Conservation (phyloP, 768 basidiomycete species). For the Lactarius sanguifluus region DNA sequence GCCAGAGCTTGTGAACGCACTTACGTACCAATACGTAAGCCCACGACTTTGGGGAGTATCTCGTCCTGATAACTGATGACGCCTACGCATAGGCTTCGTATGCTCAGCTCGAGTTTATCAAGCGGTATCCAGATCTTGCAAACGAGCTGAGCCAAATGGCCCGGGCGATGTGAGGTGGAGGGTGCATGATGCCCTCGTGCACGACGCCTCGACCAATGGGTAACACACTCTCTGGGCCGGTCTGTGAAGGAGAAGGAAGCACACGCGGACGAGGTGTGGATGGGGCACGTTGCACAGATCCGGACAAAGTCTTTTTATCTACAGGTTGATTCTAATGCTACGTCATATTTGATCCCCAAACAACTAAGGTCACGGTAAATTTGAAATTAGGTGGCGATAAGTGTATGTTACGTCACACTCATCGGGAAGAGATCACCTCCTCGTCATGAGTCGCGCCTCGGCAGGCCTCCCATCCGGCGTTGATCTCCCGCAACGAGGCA, state of each 20-base stretch:
- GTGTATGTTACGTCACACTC: conserved; percentile 11
- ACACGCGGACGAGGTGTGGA: conserved; percentile 2
- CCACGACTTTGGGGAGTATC: background rate
- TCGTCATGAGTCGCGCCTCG: background rate
- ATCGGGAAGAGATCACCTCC: background rate
- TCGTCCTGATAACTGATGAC: conserved; percentile 4
- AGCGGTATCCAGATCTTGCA: conserved; percentile 84
- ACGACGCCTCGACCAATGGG: background rate
- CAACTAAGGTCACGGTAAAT: conserved; percentile 8
- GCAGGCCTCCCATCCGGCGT: background rate
- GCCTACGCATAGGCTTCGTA: conserved; percentile 61
- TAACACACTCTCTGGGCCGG: conserved; percentile 6
- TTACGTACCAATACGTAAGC: conserved; percentile 78
- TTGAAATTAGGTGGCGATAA: conserved; percentile 19
- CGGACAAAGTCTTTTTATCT: conserved; percentile 12
- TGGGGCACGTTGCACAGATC: conserved; percentile 2
- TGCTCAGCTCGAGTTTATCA: conserved; percentile 80
- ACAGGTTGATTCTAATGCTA: conserved; percentile 10
- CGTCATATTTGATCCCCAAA: conserved; percentile 10
- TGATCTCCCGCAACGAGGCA: conserved; percentile 8
- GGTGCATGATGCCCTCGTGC: conserved; percentile 4
- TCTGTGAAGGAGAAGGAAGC: conserved; percentile 14
- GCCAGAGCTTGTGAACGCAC: conserved; percentile 74
- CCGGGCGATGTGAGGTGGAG: conserved; percentile 33
- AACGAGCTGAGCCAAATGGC: conserved; percentile 57